Base-by-base conservation (phyloP, 352 stramenopile species). In the Globisporangium viniferum region DNA sequence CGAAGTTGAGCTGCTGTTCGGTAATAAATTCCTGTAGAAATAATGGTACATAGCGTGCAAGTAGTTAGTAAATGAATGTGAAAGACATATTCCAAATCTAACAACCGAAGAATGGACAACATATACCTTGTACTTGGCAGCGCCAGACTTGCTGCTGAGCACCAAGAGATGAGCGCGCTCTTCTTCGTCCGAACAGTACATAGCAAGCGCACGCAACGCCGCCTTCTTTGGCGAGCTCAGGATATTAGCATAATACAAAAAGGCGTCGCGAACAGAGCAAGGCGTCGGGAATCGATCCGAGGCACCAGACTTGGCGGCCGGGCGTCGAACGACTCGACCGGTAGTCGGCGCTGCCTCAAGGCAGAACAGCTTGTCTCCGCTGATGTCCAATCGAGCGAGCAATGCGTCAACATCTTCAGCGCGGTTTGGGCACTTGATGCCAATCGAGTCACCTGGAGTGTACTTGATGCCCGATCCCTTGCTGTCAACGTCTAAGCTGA, bases 1-100 rank as follows among this genome's bases (percentile, higher is more conserved):
- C 73, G 35, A 98, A 77, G 22, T 88, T 95, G 15, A 97, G 72
- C 44, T 90, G 81, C 72, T 98, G 94, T 39, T 93, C 82, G 20
- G 89, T 76, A 22, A 99, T 76, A 69, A 97, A 97, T 20, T 55
- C 69, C 66, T 94, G 53, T 54, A 81, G 79, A 59, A 22, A 46
- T 9, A 67, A 51, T 3, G 6, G 12, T 20, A 20, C 2, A 51
- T 24, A 10, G 18, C 2, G 7, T 51, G 44, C 18, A 51, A 51
- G 18, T 24, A 18, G 44, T 51, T 22, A 51, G 44, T 5, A 51
- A 51, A 22, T 9, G 4, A 49, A 4, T 48, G 8, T 4, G 14
- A 48, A 48, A 48, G 12, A n/a, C 41, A 49, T 7, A 15, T 49
- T 49, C 41, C 15, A 49, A 22, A 5, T 5, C 15, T 49, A 10